Conservation (phyloP, 2,329 filamentous ascomycete species). For the Fusarium sacchari region DNA sequence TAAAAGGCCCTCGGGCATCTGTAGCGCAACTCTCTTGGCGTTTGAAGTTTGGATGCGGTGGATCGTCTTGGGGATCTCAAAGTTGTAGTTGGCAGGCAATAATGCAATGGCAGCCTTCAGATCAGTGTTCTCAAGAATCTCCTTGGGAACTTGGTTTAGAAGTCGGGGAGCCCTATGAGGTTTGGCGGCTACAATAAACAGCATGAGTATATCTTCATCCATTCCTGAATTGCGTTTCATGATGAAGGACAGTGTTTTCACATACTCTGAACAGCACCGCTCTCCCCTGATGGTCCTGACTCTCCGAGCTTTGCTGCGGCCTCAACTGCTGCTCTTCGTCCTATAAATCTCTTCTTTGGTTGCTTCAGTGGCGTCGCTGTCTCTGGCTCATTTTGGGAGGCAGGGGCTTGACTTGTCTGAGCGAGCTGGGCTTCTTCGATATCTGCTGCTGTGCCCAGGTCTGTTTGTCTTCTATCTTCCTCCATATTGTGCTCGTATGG, state of each 20-base stretch:
- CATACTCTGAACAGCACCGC: slow-evolving; percentile 62
- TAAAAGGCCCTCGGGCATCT: slow-evolving; percentile 95
- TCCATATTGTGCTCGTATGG: slow-evolving; percentile 67
- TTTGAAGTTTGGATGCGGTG: slow-evolving; percentile 86
- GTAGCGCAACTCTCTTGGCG: slow-evolving; percentile 87
- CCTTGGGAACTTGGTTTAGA: slow-evolving; percentile 89
- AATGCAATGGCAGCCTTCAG: slow-evolving; percentile 89
- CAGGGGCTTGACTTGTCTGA: slow-evolving; percentile 43
- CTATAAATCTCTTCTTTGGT: slow-evolving; percentile 93
- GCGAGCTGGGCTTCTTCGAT: slow-evolving; percentile 62
- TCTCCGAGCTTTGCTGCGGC: slow-evolving; percentile 59
- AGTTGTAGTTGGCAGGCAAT: slow-evolving; percentile 95
- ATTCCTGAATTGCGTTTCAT: neutral
- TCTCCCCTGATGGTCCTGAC: slow-evolving; percentile 40
- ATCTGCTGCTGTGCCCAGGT: slow-evolving; percentile 75
- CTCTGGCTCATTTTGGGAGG: slow-evolving; percentile 21
- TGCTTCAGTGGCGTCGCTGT: slow-evolving; percentile 66
- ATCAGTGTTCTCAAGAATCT: slow-evolving; percentile 84
- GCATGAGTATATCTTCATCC: slow-evolving; percentile 26
- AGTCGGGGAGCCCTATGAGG: slow-evolving; percentile 79
- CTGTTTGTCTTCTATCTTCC: slow-evolving; percentile 75
- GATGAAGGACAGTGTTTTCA: slow-evolving; percentile 5
- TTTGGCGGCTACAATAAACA: slow-evolving; percentile 66
- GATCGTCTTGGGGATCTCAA: slow-evolving; percentile 98
- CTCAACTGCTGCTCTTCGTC: slow-evolving; percentile 77